phyloP scores from a whole-genome alignment of 495 filamentous ascomycete species.

The Neurospora cerealis region DNA sequence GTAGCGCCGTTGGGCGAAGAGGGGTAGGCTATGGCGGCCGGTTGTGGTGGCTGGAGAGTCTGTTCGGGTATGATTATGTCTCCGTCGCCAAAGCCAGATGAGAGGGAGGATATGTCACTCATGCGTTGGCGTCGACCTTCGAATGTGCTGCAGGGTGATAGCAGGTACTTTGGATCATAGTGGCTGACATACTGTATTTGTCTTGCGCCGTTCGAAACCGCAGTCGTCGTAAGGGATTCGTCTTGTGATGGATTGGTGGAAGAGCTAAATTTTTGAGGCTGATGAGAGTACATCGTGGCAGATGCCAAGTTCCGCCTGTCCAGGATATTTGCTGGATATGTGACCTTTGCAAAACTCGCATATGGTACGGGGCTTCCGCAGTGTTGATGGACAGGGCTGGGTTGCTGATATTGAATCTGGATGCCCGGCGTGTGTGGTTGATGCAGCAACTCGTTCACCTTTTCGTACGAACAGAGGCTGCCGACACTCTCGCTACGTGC shows the following conservation, averaged over 20 bases:
- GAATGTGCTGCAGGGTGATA: neutral
- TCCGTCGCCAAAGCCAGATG: slow-evolving; percentile 45
- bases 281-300: neutral
- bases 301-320: neutral
- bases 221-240: neutral
- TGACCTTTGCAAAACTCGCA: neutral
- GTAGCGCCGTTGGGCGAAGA: slow-evolving; percentile 7
- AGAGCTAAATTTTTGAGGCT: neutral
- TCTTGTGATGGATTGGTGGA: neutral
- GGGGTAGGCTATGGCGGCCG: slow-evolving; percentile 1
- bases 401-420: neutral
- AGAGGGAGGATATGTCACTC: slow-evolving; percentile 40
- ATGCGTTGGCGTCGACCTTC: neutral
- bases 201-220: neutral
- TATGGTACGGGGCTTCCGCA: neutral
- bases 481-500: neutral
- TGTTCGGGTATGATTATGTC: slow-evolving; percentile 29
- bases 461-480: neutral
- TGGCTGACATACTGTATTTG: neutral
- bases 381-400: neutral
- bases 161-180: neutral
- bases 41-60: slow-evolving; percentile 5
- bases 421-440: neutral
- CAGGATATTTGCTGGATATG: neutral
- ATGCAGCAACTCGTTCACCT: neutral